Conservation (phyloP, 805 yeast genomes). For the Saturnispora silvae region DNA sequence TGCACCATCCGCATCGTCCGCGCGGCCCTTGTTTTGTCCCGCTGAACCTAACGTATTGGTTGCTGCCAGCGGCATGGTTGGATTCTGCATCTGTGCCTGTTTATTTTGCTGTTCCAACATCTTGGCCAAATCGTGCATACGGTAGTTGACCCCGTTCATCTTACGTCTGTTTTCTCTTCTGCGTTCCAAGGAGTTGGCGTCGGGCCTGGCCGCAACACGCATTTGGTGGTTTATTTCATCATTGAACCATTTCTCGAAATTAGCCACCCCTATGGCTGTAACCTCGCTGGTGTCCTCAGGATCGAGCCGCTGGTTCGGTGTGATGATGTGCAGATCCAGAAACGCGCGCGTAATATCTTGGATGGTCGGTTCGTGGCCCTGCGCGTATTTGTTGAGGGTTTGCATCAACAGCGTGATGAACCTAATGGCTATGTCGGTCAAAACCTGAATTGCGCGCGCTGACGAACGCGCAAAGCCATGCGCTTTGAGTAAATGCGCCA, state of each 20-base stretch:
- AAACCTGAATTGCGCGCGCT: slow-evolving; percentile 50
- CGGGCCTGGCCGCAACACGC: slow-evolving; percentile 28
- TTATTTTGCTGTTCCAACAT: slow-evolving; percentile 22
- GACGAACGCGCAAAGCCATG: slow-evolving; percentile 77
- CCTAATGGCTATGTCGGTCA: slow-evolving; percentile 68
- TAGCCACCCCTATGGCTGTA: slow-evolving; percentile 37
- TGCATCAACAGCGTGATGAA: slow-evolving; percentile 45
- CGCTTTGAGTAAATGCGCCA: slow-evolving; percentile 55
- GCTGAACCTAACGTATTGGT: background rate
- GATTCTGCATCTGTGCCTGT: slow-evolving; percentile 19
- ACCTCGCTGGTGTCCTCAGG: slow-evolving; percentile 39
- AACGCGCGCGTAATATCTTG: slow-evolving; percentile 70
- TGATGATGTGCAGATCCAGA: slow-evolving; percentile 48
- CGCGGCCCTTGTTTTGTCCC: too few species aligned
- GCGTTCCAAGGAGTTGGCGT: slow-evolving; percentile 18
- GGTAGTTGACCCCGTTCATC: slow-evolving; percentile 18
- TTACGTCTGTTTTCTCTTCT: slow-evolving; percentile 14
- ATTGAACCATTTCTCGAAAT: slow-evolving; percentile 48
- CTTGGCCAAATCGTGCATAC: slow-evolving; percentile 26
- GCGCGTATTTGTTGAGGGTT: slow-evolving; percentile 41
- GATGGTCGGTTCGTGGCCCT: slow-evolving; percentile 28
- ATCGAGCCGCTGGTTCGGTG: slow-evolving; percentile 47
- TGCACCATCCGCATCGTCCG: background rate
- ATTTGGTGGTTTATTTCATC: slow-evolving; percentile 35
- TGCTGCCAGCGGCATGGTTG: slow-evolving; percentile 12